Percentiles rank a stretch among this genome's conserved stretches.
phyloP scores from a whole-genome alignment of 148 eudicot genomes.

The Selenicereus undatus region DNA sequence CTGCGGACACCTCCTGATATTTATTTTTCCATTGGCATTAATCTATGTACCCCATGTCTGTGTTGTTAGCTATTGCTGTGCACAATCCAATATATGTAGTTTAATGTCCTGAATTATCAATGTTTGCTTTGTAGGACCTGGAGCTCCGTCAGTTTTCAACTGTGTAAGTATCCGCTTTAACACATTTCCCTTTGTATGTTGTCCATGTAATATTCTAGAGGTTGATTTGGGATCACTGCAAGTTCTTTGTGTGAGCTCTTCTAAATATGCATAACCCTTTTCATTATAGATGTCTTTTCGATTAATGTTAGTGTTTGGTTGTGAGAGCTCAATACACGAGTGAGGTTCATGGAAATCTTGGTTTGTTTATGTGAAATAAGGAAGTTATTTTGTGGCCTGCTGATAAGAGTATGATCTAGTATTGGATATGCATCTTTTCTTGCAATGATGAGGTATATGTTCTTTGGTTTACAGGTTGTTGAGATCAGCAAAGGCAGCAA shows the following conservation, averaged over 20 bases:
- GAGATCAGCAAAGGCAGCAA: conserved; percentile 94
- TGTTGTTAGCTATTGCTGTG: background rate
- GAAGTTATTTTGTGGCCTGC: background rate
- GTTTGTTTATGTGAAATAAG: background rate
- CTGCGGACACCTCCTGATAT: background rate
- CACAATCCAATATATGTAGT: background rate
- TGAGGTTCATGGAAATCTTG: background rate
- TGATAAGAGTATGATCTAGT: background rate
- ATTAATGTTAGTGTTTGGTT: background rate
- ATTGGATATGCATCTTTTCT: background rate
- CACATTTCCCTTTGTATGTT: background rate
- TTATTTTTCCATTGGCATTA: background rate
- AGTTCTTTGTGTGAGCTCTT: background rate
- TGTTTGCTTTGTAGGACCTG: conserved; percentile 65
- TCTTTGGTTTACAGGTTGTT: conserved; percentile 55
- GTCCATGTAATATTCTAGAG: background rate
- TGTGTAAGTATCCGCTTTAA: conserved; percentile 47
- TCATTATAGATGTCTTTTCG: background rate
- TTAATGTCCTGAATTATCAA: conserved; percentile 7
- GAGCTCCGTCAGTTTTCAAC: conserved; percentile 76
- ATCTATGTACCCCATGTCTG: background rate
- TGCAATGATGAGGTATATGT: conserved; percentile 2
- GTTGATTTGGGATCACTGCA: background rate
- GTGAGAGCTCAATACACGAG: background rate
- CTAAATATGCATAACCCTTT: background rate